phyloP scores from a whole-genome alignment of 2,329 filamentous ascomycete species.

The Talaromyces sp. region DNA sequence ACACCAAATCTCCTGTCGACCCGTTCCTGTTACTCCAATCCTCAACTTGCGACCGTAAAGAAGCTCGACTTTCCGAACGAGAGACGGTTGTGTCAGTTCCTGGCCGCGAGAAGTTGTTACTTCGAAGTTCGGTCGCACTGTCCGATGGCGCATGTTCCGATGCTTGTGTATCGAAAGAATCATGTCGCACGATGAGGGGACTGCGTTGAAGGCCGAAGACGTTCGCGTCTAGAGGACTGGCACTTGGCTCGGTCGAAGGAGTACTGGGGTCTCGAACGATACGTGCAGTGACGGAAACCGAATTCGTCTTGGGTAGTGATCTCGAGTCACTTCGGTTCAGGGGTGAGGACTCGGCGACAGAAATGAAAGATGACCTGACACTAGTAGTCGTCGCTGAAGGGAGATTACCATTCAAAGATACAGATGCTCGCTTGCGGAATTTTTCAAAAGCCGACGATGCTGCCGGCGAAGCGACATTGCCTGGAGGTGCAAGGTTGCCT shows the following conservation, averaged over 20 bases:
- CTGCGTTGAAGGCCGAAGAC: constrained; percentile 51
- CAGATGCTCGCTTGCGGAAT: constrained; percentile 43
- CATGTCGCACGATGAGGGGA: constrained; percentile 63
- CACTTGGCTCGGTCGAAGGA: constrained; percentile 34
- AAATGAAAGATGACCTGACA: constrained; percentile 28
- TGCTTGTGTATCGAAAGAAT: constrained; percentile 44
- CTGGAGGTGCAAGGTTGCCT: constrained; percentile 11
- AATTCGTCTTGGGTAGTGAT: constrained; percentile 51
- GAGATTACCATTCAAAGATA: constrained; percentile 29
- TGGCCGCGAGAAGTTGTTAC: constrained; percentile 35
- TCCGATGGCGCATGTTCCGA: constrained; percentile 19
- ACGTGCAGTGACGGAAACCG: constrained; percentile 81
- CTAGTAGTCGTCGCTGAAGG: constrained; percentile 22
- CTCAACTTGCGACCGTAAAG: constrained; percentile 38
- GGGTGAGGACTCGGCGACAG: constrained; percentile 28
- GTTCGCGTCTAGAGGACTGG: constrained; percentile 29
- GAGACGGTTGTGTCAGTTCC: constrained; percentile 26
- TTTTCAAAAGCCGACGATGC: constrained; percentile 55
- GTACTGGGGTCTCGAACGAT: constrained; percentile 65
- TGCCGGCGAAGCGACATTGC: constrained; percentile 47
- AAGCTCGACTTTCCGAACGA: constrained; percentile 41
- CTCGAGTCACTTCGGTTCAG: constrained; percentile 29
- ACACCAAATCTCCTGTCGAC: constrained; percentile 21
- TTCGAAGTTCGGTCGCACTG: constrained; percentile 3
- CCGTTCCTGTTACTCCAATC: constrained; percentile 16